phyloP scores from a whole-genome alignment of 306 rosid species.

The Casuarina equisetifolia region DNA sequence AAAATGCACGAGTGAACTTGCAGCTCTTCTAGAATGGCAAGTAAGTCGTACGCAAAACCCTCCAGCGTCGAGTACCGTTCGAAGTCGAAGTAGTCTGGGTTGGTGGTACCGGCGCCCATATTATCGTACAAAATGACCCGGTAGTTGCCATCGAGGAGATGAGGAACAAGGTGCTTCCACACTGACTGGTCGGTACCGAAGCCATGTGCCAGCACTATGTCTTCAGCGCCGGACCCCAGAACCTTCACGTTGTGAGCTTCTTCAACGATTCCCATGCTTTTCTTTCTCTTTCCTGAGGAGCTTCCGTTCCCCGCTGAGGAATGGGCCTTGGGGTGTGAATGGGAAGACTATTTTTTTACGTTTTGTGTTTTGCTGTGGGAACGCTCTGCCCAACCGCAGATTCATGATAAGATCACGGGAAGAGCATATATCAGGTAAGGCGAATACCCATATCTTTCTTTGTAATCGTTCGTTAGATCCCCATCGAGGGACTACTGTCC shows the following conservation, averaged over 20 bases:
- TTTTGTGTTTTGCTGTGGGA: too few relatives aligned
- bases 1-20: slow-evolving; percentile 54
- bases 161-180: slow-evolving; percentile 75
- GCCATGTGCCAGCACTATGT: slow-evolving; percentile 66
- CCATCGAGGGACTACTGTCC: too few relatives aligned
- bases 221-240: slow-evolving; percentile 46
- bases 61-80: slow-evolving; percentile 60
- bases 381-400: too few relatives aligned
- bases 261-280: too few relatives aligned
- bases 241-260: slow-evolving; percentile 71
- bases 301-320: too few relatives aligned
- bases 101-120: slow-evolving; percentile 86
- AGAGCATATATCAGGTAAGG: too few relatives aligned
- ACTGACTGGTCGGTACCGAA: slow-evolving; percentile 81
- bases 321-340: too few relatives aligned
- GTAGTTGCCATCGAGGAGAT: slow-evolving; percentile 47
- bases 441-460: too few relatives aligned
- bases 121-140: slow-evolving; percentile 63
- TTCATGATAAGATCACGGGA: too few relatives aligned
- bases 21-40: slow-evolving; percentile 62
- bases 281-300: too few relatives aligned
- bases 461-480: too few relatives aligned
- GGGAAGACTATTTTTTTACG: too few relatives aligned
- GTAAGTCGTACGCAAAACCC: slow-evolving; percentile 67
- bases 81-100: slow-evolving; percentile 83